Conservation (phyloP, 768 basidiomycete genomes). For the Tricholoma furcatifolium region DNA sequence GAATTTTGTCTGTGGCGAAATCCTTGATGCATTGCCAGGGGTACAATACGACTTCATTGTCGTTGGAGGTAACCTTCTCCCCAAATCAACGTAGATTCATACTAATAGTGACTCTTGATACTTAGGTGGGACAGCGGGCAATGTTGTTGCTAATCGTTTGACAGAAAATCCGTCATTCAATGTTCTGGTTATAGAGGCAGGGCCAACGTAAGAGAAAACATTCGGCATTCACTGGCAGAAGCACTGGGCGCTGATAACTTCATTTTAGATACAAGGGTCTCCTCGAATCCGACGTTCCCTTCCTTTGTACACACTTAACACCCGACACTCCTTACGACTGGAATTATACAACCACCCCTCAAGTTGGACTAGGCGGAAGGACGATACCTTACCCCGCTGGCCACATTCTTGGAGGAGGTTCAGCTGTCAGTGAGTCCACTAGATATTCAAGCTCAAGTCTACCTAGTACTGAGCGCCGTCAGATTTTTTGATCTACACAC, state of each 20-base stretch:
- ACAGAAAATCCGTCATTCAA: conserved; percentile 2
- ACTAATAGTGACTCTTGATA: neutral
- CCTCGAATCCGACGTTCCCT: conserved; percentile 6
- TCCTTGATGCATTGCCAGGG: conserved; percentile 1
- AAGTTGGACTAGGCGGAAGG: neutral
- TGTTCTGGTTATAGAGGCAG: conserved; percentile 12
- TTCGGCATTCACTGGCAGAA: neutral
- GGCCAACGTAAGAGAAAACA: conserved; percentile 1
- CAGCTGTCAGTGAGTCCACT: neutral
- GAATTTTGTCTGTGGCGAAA: neutral
- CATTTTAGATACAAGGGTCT: neutral
- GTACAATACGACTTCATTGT: conserved; percentile 11
- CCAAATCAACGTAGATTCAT: neutral
- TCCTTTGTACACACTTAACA: conserved; percentile 1
- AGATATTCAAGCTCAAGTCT: neutral
- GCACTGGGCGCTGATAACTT: neutral
- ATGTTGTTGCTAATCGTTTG: conserved; percentile 10
- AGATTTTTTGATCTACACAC: neutral
- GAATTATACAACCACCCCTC: neutral
- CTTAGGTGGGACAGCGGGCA: conserved; percentile 13
- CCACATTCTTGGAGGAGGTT: neutral
- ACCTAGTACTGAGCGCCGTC: neutral
- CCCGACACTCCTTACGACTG: neutral
- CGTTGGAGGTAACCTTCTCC: conserved; percentile 7
- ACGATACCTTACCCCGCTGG: neutral